Evolutionary conservation across 2,329 filamentous ascomycete species (phyloP).

Genomic region (Trichoderma guizhouense): DNA sequence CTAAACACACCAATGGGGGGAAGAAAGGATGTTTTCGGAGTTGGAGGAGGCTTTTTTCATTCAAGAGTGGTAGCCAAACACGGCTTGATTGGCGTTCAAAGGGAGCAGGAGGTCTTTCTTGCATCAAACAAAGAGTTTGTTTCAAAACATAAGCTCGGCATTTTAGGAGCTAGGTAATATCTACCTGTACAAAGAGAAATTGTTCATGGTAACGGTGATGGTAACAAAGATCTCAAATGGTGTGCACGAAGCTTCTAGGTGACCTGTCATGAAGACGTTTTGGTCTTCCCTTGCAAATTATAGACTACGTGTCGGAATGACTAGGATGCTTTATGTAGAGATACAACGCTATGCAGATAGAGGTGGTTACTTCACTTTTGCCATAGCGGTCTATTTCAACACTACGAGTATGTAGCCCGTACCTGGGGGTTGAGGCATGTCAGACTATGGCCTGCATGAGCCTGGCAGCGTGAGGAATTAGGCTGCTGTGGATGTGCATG

Average conservation of each 20-base stretch:
- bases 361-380: too few relatives aligned
- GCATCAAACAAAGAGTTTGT: not conserved
- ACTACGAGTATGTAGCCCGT: not conserved
- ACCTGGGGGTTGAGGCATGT: not conserved
- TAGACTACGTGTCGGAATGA: not conserved
- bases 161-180: not conserved
- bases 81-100: slow-evolving; percentile 2
- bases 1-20: not conserved
- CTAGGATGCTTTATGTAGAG: too few relatives aligned
- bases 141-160: not conserved
- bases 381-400: too few relatives aligned
- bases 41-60: not conserved
- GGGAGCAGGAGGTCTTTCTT: not conserved
- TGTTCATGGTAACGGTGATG: not conserved
- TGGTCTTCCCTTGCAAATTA: not conserved
- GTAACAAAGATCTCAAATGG: not conserved
- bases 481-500: not conserved
- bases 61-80: not conserved
- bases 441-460: not conserved
- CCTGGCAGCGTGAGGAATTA: not conserved
- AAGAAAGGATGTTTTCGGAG: not conserved
- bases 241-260: not conserved
- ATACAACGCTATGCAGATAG: too few relatives aligned
- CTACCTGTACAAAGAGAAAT: not conserved
- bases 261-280: not conserved